Evolutionary conservation across 768 basidiomycete genomes (phyloP).

Genomic region (Leccinum disarticulatum): DNA sequence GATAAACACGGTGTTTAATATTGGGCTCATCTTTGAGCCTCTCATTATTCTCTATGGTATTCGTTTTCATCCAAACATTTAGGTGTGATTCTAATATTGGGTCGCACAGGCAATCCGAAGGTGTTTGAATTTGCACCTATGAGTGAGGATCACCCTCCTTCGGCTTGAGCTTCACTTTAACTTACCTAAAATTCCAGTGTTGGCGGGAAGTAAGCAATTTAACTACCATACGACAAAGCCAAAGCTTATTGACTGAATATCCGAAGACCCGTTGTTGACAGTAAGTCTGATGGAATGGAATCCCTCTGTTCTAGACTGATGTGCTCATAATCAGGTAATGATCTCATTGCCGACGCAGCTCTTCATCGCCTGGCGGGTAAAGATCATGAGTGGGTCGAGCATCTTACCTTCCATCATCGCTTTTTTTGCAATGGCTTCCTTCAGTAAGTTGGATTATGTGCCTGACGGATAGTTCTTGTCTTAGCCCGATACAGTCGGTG

Average conservation of each 20-base stretch:
- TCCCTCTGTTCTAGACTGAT: neutral
- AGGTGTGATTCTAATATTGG: slow-evolving; percentile 12
- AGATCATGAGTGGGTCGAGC: slow-evolving; percentile 33
- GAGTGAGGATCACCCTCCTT: slow-evolving; percentile 2
- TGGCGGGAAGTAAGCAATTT: slow-evolving; percentile 10
- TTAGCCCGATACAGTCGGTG: slow-evolving; percentile 28
- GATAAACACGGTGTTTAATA: slow-evolving; percentile 44
- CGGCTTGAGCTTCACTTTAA: slow-evolving; percentile 20
- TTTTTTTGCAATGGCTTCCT: slow-evolving; percentile 7
- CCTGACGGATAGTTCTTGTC: neutral
- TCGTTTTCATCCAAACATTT: neutral
- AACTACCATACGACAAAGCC: neutral
- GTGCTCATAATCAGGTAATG: slow-evolving; percentile 36
- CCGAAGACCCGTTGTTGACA: slow-evolving; percentile 46
- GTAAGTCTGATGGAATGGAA: slow-evolving; percentile 23
- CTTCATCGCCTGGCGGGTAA: slow-evolving; percentile 48
- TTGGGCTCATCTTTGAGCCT: slow-evolving; percentile 46
- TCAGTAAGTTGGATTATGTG: slow-evolving; percentile 2
- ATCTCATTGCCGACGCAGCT: slow-evolving; percentile 45
- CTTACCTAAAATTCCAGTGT: slow-evolving; percentile 13
- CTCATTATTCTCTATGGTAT: slow-evolving; percentile 49
- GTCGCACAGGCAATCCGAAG: slow-evolving; percentile 25
- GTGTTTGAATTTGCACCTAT: neutral
- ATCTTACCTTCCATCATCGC: slow-evolving; percentile 28
- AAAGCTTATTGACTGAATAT: neutral